Evolutionary conservation across 2,329 filamentous ascomycete species (phyloP).

Genomic region (Arthrocladium fulminans): DNA sequence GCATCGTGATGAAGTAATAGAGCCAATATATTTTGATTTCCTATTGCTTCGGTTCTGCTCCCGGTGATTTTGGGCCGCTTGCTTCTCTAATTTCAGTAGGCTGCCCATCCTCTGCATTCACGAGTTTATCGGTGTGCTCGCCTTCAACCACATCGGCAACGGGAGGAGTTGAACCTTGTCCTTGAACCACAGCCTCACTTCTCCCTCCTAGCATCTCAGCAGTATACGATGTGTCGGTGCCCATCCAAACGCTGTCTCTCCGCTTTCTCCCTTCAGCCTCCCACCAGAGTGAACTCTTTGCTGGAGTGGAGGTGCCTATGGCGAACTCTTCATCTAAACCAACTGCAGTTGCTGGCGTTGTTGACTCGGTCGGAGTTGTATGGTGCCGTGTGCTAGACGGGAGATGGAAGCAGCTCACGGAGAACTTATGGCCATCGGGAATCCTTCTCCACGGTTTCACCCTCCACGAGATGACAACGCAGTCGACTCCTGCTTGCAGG

Average conservation of each 20-base stretch:
- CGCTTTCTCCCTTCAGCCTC: constrained; percentile 20
- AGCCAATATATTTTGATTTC: too few relatives aligned
- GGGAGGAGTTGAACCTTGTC: neutral
- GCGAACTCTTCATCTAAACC: neutral
- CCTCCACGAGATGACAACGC: constrained; percentile 56
- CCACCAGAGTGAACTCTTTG: constrained; percentile 17
- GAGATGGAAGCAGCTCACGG: constrained; percentile 4
- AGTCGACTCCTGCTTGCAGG: constrained; percentile 60
- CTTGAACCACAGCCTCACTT: neutral
- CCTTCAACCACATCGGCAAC: neutral
- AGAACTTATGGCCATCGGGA: constrained; percentile 11
- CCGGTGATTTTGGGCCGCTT: too few relatives aligned
- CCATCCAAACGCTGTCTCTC: constrained; percentile 22
- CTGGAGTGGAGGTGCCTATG: constrained; percentile 1
- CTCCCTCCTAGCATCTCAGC: neutral
- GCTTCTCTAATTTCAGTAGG: too few relatives aligned
- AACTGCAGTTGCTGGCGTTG: neutral
- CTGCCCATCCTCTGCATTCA: too few relatives aligned
- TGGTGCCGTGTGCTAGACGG: neutral
- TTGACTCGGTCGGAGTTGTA: neutral
- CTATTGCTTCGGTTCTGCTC: too few relatives aligned
- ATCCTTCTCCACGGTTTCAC: constrained; percentile 57
- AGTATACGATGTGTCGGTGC: constrained; percentile 9
- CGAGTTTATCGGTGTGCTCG: too few relatives aligned
- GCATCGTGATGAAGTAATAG: too few relatives aligned